phyloP scores from a whole-genome alignment of 495 filamentous ascomycete species.

The Neurospora tetraspora region DNA sequence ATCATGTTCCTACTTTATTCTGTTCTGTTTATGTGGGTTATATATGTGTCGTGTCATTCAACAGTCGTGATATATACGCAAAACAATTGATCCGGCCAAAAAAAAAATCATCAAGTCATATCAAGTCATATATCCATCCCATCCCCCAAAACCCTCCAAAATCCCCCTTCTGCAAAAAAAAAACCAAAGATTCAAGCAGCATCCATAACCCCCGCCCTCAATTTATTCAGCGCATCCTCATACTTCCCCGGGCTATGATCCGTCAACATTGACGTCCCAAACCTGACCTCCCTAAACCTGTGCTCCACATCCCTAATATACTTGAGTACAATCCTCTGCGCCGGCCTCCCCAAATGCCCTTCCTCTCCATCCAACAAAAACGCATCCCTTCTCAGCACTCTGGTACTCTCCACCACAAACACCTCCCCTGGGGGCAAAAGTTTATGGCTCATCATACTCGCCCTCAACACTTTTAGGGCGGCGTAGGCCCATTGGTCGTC shows the following conservation, averaged over 20 bases:
- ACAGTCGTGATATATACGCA: neutral
- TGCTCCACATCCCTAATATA: conserved; percentile 57
- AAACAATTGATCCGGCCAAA: neutral
- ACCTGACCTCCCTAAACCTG: conserved; percentile 59
- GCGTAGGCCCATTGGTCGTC: conserved; percentile 65
- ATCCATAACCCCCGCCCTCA: conserved; percentile 25
- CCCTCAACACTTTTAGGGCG: conserved; percentile 54
- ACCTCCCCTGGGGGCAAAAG: conserved; percentile 69
- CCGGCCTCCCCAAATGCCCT: conserved; percentile 45
- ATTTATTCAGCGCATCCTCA: conserved; percentile 42
- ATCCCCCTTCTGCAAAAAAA: neutral
- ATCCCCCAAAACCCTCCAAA: neutral
- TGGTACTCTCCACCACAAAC: conserved; percentile 57
- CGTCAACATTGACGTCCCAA: conserved; percentile 61
- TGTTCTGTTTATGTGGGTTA: neutral
- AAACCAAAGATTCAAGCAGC: neutral
- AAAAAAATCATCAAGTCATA: neutral
- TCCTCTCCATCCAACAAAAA: conserved; percentile 32
- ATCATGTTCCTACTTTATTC: neutral
- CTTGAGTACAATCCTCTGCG: conserved; percentile 53
- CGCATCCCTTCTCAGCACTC: conserved; percentile 48
- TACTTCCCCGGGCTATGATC: conserved; percentile 72
- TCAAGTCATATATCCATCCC: neutral
- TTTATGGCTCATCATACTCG: conserved; percentile 60
- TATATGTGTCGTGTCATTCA: neutral